Base-by-base conservation (phyloP, 2,329 filamentous ascomycete species). In the Aureobasidium musti region DNA sequence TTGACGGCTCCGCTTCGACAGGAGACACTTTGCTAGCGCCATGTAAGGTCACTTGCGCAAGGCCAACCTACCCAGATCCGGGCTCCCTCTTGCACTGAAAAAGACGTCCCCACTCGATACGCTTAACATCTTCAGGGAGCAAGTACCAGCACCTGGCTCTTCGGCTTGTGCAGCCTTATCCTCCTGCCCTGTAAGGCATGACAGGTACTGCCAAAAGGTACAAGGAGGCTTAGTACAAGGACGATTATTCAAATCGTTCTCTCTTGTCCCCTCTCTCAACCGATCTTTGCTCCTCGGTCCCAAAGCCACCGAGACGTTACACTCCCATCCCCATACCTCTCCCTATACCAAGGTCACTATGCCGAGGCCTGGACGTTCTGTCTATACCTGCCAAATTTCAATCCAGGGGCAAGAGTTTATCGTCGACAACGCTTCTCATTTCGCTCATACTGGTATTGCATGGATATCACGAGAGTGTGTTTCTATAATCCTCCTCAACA, bases 391-490 rank as follows among this genome's bases (percentile, higher is more conserved):
- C 54, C 59, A 50, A 64, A 64, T 64, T 64, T 64, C 49, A 54
- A 64, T 63, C 61, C 61, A 64, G 61, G 61, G 61, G 61, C 35
- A 64, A 64, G 61, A 64, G 49, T 43, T 64, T 26, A 64, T 49
- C 61, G 61, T 64, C 61, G 37, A 8, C 28, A 64, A 64, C 61
- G 61, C n/a, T 54, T 17, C 49, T 64, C 47, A 64, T 64, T 33
- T 64, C 61, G 35, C 49, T 45, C 47, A 41, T 4, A 64, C 61
- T 64, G 61, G 61, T 64, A 19, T 53, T 64, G 61, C 61, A 64
- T 53, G 37, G 30, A 5, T 37, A 54, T 63, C 61, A 64, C 61
- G 47, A 64, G 49, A 64, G 61, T 54, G 30, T 64, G 49, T 43
- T 41, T 41, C 47, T 19, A 50, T 43, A 28, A 64, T 64, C 61